Base-by-base conservation (phyloP, 1,139 yeast species). In the Suhomyces ambrosiae region DNA sequence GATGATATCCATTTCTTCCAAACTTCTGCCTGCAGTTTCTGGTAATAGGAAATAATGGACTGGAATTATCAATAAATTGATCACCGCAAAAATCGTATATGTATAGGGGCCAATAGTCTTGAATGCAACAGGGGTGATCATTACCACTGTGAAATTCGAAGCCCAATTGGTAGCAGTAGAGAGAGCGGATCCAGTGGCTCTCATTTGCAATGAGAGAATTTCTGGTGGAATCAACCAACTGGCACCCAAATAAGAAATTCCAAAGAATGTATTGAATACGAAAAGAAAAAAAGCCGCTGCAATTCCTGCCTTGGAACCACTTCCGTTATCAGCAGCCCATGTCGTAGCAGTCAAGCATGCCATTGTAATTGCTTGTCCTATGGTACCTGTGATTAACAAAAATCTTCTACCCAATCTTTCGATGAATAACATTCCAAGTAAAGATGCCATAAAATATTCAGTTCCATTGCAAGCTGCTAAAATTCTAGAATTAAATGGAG, bases 401-500 rank as follows among this genome's bases (percentile, higher is more conserved):
- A 79, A 73, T 41, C 95, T 70, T 55, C 96, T 76, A 16, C 96
- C 96, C 53, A 74, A 83, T 18, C 75, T 76, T 58, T 87, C 96
- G 58, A 87, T 87, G 33, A 92, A 82, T 58, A 79, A 80, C 49
- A 87, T 75, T 0, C 96, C 95, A 1, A 95, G 95, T 37, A 86
- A 62, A 3, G 95, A 95, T 63, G 87, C 86, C 16, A 82, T 59
- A 58, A 85, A 85, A 63, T 87, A 87, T 48, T 87, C 65, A 71
- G 83, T 76, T 54, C 95, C 96, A 51, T 82, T 86, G 5, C 96
- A 95, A 77, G 90, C 77, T 1, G 95, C 85, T 0, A 95, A 94
- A 46, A 84, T 63, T 23, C 84, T 82, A 14, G 90, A 80, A 37
- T 82, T 74, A 31, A 74, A 63, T 2, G 71, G 63, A 18, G 55